These are phyloP conservation scores for Xanthoconium separans DNA, from an alignment of 1,284 basidiomycete species.

Conservation along the genomic window DNA sequence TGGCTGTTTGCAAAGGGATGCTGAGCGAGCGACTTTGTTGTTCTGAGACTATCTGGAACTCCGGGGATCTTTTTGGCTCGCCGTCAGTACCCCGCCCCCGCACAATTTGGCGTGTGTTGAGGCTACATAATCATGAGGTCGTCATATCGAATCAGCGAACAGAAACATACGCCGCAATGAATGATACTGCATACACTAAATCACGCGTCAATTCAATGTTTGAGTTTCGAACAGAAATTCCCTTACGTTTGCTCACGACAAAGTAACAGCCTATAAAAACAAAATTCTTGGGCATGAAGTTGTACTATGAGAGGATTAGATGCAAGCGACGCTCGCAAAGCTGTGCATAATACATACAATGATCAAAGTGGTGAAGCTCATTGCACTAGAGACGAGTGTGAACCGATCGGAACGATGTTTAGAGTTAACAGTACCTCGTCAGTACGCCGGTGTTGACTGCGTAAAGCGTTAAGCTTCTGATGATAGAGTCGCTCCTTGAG, in stretches of 20 bases:
- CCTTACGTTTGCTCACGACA: conserved; percentile 61
- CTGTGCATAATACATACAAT: conserved; percentile 41
- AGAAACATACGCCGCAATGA: conserved; percentile 57
- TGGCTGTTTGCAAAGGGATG: conserved; percentile 6
- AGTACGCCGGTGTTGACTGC: conserved; percentile 52
- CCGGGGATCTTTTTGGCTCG: conserved; percentile 33
- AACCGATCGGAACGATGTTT: background rate
- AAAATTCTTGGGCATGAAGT: conserved; percentile 53
- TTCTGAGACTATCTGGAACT: conserved; percentile 6
- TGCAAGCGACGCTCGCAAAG: background rate
- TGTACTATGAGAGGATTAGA: conserved; percentile 42
- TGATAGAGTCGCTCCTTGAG: conserved; percentile 56
- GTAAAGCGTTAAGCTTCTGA: conserved; percentile 51
- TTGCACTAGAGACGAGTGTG: conserved; percentile 40
- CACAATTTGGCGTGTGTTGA: conserved; percentile 50
- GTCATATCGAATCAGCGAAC: background rate
- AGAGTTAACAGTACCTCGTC: conserved; percentile 45
- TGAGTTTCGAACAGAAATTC: background rate
- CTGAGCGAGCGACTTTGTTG: background rate
- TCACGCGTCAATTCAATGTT: conserved; percentile 1
- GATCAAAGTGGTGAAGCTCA: conserved; percentile 57
- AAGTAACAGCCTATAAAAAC: conserved; percentile 62
- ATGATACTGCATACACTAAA: conserved; percentile 66
- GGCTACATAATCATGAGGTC: conserved; percentile 29
- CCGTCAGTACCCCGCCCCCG: conserved; percentile 46